Evolutionary conservation across 192 early-diverging fungal species (phyloP), one percentile per base, ranked within the genome.

Genomic region (Dissophora globulifera): DNA sequence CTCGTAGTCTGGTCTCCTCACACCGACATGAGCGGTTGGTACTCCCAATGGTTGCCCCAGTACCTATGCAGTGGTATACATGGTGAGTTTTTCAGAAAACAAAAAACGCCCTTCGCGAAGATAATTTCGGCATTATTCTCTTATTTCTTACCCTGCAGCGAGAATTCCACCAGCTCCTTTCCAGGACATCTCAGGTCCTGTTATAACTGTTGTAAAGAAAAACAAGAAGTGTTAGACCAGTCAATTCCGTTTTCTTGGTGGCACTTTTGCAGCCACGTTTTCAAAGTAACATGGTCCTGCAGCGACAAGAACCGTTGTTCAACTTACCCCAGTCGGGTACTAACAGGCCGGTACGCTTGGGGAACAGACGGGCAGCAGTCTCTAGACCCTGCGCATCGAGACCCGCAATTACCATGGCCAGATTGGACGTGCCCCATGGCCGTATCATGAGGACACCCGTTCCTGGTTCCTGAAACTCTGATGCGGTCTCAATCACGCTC

Each of bases 301-400:
- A n/a, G n/a, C n/a, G n/a, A n/a, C n/a, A n/a, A n/a, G n/a, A n/a
- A n/a, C n/a, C n/a, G n/a, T n/a, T n/a, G 17, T 12, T 22, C 3
- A 30, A 9, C 45, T 74, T 82, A 80, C 81, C 63, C 81, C 83
- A 86, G 51, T 86, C 85, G 26, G 85, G 83, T 23, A 86, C 71
- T 13, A 84, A 26, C 5, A 83, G 67, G 3, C 85, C 85, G 22
- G 85, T 82, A 10, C 81, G 78, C 35, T 79, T 83, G 11, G 83
- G 85, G 30, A 86, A 63, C n/a, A 86, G 56, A 38, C 75, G 60
- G 9, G 71, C 56, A 1, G 83, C 81, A 3, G 53, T 57, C 20
- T 74, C 57, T 4, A 86, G 58, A 3, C 85, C 85, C 17, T 60
- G 50, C 2, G 20, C 27, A 70, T 86, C 83, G 0, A 80, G 26